Conservation (phyloP, 495 filamentous ascomycete species). For the Penicillium steckii region DNA sequence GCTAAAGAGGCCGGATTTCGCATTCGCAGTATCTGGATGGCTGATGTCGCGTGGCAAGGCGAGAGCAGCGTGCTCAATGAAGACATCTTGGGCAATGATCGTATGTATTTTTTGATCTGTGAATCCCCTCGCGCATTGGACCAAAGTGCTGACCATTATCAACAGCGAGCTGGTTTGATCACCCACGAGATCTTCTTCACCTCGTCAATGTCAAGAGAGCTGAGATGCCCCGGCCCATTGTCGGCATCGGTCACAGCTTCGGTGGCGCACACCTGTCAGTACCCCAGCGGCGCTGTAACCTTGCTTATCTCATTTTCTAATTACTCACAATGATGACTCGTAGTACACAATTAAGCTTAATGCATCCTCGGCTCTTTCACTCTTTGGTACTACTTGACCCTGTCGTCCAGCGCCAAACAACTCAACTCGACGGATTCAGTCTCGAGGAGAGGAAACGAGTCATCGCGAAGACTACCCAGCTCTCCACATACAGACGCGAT, state of each 20-base stretch:
- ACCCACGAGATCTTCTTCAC: constrained; percentile 82
- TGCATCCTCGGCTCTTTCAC: constrained; percentile 81
- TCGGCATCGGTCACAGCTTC: constrained; percentile 90
- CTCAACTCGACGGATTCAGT: constrained; percentile 33
- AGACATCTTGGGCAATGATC: constrained; percentile 71
- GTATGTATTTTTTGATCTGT: constrained; percentile 38
- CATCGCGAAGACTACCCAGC: constrained; percentile 45
- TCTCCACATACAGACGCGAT: constrained; percentile 65
- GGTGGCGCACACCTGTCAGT: constrained; percentile 66
- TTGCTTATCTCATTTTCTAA: not conserved
- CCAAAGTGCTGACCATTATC: constrained; percentile 8
- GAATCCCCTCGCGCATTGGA: not conserved
- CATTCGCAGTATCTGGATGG: constrained; percentile 82
- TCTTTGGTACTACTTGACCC: constrained; percentile 80
- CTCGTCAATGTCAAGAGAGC: constrained; percentile 81
- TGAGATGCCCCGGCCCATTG: constrained; percentile 81
- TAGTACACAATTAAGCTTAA: constrained; percentile 58
- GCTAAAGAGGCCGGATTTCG: constrained; percentile 58
- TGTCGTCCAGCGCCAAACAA: constrained; percentile 59
- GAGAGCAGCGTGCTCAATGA: constrained; percentile 76
- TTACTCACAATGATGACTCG: constrained; percentile 5
- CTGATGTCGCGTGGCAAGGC: constrained; percentile 77
- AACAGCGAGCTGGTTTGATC: constrained; percentile 79
- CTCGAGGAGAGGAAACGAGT: constrained; percentile 20
- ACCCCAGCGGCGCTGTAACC: constrained; percentile 2